These are phyloP conservation scores for Pestalotiopsis sp. DNA, from an alignment of 2,329 filamentous ascomycete genomes.

Conservation along the genomic window DNA sequence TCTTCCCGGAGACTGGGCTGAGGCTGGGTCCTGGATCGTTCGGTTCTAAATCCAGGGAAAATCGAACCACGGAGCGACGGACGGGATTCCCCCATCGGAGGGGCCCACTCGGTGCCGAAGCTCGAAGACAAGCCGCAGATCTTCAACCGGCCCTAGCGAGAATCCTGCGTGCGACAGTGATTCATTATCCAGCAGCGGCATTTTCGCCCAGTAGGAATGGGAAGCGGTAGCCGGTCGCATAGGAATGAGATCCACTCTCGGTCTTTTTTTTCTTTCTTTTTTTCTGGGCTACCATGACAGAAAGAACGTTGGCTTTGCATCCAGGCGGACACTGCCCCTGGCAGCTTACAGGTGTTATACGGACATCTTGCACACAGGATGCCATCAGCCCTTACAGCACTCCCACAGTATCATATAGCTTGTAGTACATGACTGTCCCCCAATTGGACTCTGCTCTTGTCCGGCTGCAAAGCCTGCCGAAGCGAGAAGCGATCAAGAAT, in stretches of 20 bases:
- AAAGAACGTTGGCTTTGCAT: background rate
- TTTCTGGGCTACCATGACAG: background rate
- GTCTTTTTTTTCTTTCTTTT: background rate
- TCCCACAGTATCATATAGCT: background rate
- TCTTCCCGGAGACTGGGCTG: background rate
- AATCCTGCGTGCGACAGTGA: background rate
- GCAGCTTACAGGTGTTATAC: background rate
- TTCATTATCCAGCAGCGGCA: background rate
- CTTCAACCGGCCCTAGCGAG: background rate
- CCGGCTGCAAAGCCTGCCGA: background rate
- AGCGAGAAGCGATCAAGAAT: background rate
- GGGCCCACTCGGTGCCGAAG: slow-evolving; percentile 9
- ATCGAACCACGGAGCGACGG: slow-evolving; percentile 4
- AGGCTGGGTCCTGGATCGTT: background rate
- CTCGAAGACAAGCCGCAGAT: slow-evolving; percentile 1
- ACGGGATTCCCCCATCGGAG: slow-evolving; percentile 3
- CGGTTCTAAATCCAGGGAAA: background rate
- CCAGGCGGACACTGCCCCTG: background rate
- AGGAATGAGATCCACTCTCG: background rate
- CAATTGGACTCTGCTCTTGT: background rate
- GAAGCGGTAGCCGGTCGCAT: background rate
- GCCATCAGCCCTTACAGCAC: background rate
- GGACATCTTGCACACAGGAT: background rate
- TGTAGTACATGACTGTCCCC: background rate
- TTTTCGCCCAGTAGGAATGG: background rate